These are phyloP conservation scores for Macrolepiota albuminosa DNA, from an alignment of 768 basidiomycete genomes.

Conservation along the genomic window DNA sequence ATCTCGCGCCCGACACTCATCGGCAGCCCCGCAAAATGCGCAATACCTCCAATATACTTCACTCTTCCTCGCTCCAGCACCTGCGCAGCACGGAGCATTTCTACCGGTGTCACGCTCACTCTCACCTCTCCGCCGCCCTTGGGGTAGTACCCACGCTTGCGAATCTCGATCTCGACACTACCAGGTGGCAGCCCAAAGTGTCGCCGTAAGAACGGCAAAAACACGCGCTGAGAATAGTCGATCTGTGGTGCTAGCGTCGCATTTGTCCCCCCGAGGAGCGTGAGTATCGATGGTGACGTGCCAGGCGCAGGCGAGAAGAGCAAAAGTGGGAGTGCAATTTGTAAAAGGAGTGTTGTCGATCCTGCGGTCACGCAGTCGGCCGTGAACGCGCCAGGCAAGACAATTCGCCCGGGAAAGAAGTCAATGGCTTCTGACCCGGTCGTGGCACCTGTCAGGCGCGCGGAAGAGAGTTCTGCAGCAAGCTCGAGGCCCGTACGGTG, in stretches of 20 bases:
- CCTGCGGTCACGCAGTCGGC: slow-evolving; percentile 59
- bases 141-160: slow-evolving; percentile 66
- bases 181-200: slow-evolving; percentile 43
- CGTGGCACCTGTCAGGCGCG: slow-evolving; percentile 47
- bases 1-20: slow-evolving; percentile 49
- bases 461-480: slow-evolving; percentile 55
- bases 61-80: slow-evolving; percentile 57
- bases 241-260: slow-evolving; percentile 68
- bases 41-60: slow-evolving; percentile 45
- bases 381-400: slow-evolving; percentile 33
- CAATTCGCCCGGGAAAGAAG: slow-evolving; percentile 48
- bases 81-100: slow-evolving; percentile 32
- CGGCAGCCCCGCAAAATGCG: slow-evolving; percentile 69
- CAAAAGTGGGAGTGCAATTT: slow-evolving; percentile 66
- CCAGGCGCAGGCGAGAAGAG: slow-evolving; percentile 41
- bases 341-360: slow-evolving; percentile 66
- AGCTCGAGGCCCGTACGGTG: slow-evolving; percentile 69
- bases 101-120: slow-evolving; percentile 33
- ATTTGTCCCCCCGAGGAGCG: slow-evolving; percentile 69
- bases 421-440: slow-evolving; percentile 49
- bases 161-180: slow-evolving; percentile 40
- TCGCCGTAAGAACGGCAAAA: slow-evolving; percentile 61
- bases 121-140: slow-evolving; percentile 65
- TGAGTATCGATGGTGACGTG: slow-evolving; percentile 38
- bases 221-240: slow-evolving; percentile 61